Evolutionary conservation across 1,284 basidiomycete genomes (phyloP).

Genomic region (Cryptococcus sp.): DNA sequence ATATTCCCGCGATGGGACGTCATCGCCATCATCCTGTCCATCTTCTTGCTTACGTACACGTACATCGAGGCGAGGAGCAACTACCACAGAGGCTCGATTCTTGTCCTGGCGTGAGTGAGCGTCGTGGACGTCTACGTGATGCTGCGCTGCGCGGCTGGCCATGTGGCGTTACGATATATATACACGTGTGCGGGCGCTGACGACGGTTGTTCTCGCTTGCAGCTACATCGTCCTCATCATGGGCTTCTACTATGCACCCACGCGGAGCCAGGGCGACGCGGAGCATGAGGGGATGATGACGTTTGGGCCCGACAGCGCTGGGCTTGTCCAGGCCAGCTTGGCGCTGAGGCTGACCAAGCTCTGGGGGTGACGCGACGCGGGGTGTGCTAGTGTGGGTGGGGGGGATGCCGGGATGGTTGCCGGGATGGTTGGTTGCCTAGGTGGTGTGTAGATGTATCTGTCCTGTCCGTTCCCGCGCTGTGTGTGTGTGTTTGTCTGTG

Average conservation of each 20-base stretch:
- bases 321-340: background rate
- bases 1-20: conserved; percentile 99
- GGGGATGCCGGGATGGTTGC: background rate
- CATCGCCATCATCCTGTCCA: conserved; percentile 85
- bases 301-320: conserved; percentile 8
- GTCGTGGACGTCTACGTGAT: background rate
- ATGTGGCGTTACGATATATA: too few relatives aligned
- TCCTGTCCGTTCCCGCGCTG: too few relatives aligned
- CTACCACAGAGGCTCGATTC: conserved; percentile 90
- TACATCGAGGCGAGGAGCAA: conserved; percentile 98
- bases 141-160: too few relatives aligned
- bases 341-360: conserved; percentile 12
- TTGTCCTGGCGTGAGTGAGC: conserved; percentile 71
- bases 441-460: too few relatives aligned
- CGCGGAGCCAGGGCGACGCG: conserved; percentile 12
- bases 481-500: too few relatives aligned
- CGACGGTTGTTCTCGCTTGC: conserved; percentile 3
- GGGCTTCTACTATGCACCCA: conserved; percentile 72
- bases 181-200: background rate
- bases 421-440: background rate
- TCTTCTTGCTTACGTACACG: conserved; percentile 97
- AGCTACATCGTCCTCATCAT: conserved; percentile 75
- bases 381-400: background rate
- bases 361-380: conserved; percentile 10
- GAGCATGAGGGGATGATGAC: background rate